Percentiles rank a stretch among this genome's conserved stretches.
phyloP scores from a whole-genome alignment of 2,329 filamentous ascomycete genomes.

The Fusarium napiforme region DNA sequence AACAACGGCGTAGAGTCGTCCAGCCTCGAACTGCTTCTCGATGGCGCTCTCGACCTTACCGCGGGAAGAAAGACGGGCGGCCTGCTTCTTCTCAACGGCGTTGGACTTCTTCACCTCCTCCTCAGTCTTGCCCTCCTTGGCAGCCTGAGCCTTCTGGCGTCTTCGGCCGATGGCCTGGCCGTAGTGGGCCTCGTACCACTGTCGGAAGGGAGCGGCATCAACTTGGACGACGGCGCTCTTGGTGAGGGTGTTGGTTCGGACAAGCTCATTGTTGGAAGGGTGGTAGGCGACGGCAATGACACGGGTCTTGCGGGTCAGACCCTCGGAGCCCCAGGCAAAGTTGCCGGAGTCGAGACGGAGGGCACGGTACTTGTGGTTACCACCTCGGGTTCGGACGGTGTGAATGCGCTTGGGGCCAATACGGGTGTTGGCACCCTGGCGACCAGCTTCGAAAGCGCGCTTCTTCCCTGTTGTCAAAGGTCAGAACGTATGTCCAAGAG shows the following conservation, averaged over 20 bases:
- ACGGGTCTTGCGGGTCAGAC: slow-evolving; percentile 97
- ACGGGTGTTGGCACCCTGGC: slow-evolving; percentile 99
- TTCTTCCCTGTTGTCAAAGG: slow-evolving; percentile 84
- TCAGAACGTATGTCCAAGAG: slow-evolving; percentile 75
- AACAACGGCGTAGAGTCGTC: slow-evolving; percentile 94
- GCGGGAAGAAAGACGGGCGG: slow-evolving; percentile 79
- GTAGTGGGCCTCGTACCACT: slow-evolving; percentile 99
- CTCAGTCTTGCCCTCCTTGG: slow-evolving; percentile 69
- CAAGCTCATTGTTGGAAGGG: slow-evolving; percentile 99
- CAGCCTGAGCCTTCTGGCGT: slow-evolving; percentile 82
- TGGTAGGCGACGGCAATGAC: slow-evolving; percentile 99
- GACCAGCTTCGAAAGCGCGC: slow-evolving; percentile 99
- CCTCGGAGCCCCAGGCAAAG: slow-evolving; percentile 99
- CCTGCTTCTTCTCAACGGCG: slow-evolving; percentile 96
- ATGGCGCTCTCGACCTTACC: slow-evolving; percentile 94
- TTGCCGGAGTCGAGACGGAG: slow-evolving; percentile 99
- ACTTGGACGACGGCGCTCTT: slow-evolving; percentile 98
- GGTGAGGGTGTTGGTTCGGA: slow-evolving; percentile 99
- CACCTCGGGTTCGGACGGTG: slow-evolving; percentile 95
- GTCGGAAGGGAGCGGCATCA: slow-evolving; percentile 98
- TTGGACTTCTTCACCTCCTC: slow-evolving; percentile 93
- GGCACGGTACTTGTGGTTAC: slow-evolving; percentile 99
- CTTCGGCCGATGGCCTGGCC: slow-evolving; percentile 87
- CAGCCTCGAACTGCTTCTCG: slow-evolving; percentile 99
- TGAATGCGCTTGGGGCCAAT: slow-evolving; percentile 97